Base-by-base conservation (phyloP, 129 eudicot genomes). In the Tagetes erecta region DNA sequence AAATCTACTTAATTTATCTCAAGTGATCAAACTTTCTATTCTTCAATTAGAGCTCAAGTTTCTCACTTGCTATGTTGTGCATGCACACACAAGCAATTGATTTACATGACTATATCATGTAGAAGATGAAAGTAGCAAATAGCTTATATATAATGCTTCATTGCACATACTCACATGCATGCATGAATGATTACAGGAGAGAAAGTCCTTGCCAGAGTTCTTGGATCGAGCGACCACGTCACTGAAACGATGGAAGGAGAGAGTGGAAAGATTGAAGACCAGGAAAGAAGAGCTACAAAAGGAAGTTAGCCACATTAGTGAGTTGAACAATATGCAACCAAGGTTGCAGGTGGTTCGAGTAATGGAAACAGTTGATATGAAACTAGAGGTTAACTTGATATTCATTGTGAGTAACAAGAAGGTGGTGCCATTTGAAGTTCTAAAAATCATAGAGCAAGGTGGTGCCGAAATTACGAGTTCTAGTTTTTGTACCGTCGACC, bases 381-480 rank as follows among this genome's bases (percentile, higher is more conserved):
- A 59, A 34, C 36, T 73, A 4, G 77, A 73, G 67, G 77, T n/a
- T 4, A 73, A 59, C 44, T 59, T 73, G 69, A 73, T 73, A 40
- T 58, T 73, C 3, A 33, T 44, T 59, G 73, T 13, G 1, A 42
- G 34, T 60, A 72, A 58, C 73, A 69, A 69, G 69, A 73, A 59
- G 46, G 57, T 47, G 6, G 36, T 42, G 3, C 46, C 69, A 12
- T 73, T 44, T 59, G 44, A 58, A 47, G 68, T 73, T 0, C 45
- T 73, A 45, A 59, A 55, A 30, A 69, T 60, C 20, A 73, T 73
- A 44, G 69, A 73, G 36, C 20, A 73, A 58, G 77, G 77, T 59
- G 77, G 77, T 72, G 77, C 77, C 42, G 68, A 58, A 42, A 42
- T 72, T 41, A 58, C n/a, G 10, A 58, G 56, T 39, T 73, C 77